Conservation (phyloP, 257 asterid genomes). For the Solanum corneliomulleri region DNA sequence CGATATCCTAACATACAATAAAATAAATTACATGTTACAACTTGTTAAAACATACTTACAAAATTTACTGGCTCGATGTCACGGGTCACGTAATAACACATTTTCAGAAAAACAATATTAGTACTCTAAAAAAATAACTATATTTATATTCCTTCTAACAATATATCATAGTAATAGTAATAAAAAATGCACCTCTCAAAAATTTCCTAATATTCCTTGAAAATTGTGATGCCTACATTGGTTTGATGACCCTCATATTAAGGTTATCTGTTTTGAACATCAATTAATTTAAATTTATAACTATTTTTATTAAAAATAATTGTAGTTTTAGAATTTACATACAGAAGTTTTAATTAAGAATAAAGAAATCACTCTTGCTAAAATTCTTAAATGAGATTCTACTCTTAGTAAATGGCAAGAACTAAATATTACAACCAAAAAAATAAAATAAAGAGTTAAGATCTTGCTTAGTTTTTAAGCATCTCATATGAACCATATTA, state of each 20-base stretch:
- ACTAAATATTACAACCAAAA: background rate
- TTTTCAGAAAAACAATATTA: background rate
- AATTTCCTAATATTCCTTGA: background rate
- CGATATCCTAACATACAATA: background rate
- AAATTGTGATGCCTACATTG: background rate
- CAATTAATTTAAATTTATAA: background rate
- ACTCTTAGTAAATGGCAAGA: background rate
- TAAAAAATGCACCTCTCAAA: background rate
- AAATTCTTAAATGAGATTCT: background rate
- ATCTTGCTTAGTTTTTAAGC: background rate
- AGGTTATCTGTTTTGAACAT: background rate
- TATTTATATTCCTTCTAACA: background rate
- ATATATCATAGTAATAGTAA: background rate
- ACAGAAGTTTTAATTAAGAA: background rate
- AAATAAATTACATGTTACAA: background rate
- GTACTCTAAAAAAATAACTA: background rate
- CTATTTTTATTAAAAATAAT: accelerated
- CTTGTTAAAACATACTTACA: background rate
- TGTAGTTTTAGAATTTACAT: background rate
- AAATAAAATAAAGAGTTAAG: background rate
- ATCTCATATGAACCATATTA: background rate
- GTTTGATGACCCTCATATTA: background rate
- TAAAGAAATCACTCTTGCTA: background rate
- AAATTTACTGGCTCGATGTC: background rate
- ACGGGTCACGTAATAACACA: background rate